Percentiles rank a stretch among this genome's conserved stretches.
phyloP scores from a whole-genome alignment of 2,329 filamentous ascomycete species.

The Aspergillus thermomutatus region DNA sequence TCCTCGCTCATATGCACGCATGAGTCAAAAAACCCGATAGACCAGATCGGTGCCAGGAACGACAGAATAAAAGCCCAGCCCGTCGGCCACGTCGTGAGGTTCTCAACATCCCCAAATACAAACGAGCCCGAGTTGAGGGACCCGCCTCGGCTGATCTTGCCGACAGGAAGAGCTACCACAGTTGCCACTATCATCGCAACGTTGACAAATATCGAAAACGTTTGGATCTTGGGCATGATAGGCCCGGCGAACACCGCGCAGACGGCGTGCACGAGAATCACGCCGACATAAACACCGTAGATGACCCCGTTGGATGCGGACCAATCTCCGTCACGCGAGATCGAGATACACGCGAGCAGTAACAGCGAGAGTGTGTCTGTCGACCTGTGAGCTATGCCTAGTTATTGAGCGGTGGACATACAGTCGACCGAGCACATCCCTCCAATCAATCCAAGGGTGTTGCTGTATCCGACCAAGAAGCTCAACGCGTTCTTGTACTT shows the following conservation, averaged over 20 bases:
- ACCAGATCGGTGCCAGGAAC: slow-evolving; percentile 63
- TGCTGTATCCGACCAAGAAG: slow-evolving; percentile 60
- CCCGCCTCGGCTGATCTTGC: slow-evolving; percentile 32
- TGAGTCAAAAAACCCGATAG: slow-evolving; percentile 52
- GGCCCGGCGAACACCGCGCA: slow-evolving; percentile 52
- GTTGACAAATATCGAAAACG: slow-evolving; percentile 55
- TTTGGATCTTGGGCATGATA: slow-evolving; percentile 59
- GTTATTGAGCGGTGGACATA: slow-evolving; percentile 13
- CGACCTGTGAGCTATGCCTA: not conserved
- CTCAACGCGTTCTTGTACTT: slow-evolving; percentile 56
- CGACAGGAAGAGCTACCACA: slow-evolving; percentile 56
- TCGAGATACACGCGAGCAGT: slow-evolving; percentile 54
- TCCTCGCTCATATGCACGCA: slow-evolving; percentile 62
- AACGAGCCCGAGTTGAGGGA: slow-evolving; percentile 40
- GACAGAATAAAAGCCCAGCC: slow-evolving; percentile 59
- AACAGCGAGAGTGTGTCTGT: slow-evolving; percentile 30
- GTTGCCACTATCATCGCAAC: slow-evolving; percentile 55
- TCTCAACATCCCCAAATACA: slow-evolving; percentile 57
- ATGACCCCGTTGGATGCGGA: slow-evolving; percentile 53
- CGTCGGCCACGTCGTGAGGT: slow-evolving; percentile 56
- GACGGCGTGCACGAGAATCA: slow-evolving; percentile 54
- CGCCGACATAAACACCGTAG: slow-evolving; percentile 55
- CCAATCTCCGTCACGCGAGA: slow-evolving; percentile 56
- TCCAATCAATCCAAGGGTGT: slow-evolving; percentile 59
- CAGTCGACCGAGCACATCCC: slow-evolving; percentile 62